Evolutionary conservation across 2,329 filamentous ascomycete species (phyloP).

Genomic region (Rachicladosporium sp.): DNA sequence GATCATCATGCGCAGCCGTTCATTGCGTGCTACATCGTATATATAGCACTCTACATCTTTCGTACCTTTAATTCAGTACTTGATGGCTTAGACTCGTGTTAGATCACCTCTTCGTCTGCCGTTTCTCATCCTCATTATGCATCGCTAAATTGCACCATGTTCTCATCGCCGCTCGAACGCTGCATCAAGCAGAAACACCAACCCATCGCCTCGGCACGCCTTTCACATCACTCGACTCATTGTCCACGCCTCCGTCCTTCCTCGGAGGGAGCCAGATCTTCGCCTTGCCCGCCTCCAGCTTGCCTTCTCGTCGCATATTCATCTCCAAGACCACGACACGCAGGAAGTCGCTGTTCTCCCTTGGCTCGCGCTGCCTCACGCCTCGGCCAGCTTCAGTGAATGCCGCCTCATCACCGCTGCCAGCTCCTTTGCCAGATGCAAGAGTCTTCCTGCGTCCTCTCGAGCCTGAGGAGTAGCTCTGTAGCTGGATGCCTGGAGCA

Average conservation of each 20-base stretch:
- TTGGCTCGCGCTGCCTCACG: constrained; percentile 41
- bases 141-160: too few species aligned
- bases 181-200: constrained; percentile 16
- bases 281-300: constrained; percentile 47
- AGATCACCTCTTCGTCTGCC: too few species aligned
- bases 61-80: too few species aligned
- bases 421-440: neutral
- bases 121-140: too few species aligned
- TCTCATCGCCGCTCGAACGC: too few species aligned
- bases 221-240: too few species aligned
- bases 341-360: constrained; percentile 52
- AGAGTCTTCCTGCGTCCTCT: constrained; percentile 8
- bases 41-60: too few species aligned
- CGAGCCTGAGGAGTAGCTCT: constrained; percentile 38
- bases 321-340: constrained; percentile 54
- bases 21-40: too few species aligned
- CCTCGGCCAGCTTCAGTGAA: constrained; percentile 24
- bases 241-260: constrained; percentile 13
- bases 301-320: constrained; percentile 54
- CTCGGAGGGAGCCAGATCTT: constrained; percentile 50
- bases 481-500: constrained; percentile 49
- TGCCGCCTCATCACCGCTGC: constrained; percentile 10
- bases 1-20: too few species aligned
- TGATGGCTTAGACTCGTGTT: too few species aligned
- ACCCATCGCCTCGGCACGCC: constrained; percentile 18